Conservation (phyloP, 345 rosid species). For the Salix koriyanagi region DNA sequence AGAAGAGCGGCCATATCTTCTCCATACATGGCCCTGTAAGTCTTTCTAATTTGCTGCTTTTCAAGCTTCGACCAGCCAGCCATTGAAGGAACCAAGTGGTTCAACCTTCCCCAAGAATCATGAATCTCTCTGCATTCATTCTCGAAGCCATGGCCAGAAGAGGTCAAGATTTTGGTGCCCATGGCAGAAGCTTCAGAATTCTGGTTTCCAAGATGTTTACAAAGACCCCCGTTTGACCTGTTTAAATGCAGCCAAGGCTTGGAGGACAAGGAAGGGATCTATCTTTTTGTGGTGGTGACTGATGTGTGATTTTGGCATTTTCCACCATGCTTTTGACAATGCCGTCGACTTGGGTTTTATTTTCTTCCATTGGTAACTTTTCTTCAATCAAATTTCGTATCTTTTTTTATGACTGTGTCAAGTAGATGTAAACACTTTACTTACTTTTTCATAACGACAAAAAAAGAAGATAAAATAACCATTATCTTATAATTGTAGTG, state of each 20-base stretch:
- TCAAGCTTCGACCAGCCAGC: conserved; percentile 33
- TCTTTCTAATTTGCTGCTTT: conserved; percentile 33
- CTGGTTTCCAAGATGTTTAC: not conserved
- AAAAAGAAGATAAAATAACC: no score
- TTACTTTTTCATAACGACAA: no score
- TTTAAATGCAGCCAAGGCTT: conserved; percentile 20
- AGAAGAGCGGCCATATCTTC: conserved; percentile 32
- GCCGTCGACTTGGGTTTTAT: no score
- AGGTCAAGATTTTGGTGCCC: conserved; percentile 35
- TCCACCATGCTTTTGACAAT: no score
- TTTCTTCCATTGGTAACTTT: no score
- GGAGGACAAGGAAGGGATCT: conserved; percentile 26
- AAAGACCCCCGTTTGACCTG: not conserved
- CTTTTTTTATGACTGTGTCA: no score
- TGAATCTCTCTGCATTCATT: conserved; percentile 51
- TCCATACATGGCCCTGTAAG: conserved; percentile 39
- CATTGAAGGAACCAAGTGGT: conserved; percentile 27
- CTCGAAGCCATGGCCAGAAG: conserved; percentile 27
- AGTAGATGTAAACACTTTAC: no score
- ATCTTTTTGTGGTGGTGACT: not conserved
- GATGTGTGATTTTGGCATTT: not conserved
- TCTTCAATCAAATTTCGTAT: no score
- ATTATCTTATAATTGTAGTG: no score
- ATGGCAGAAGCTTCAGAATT: not conserved
- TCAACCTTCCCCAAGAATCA: conserved; percentile 32